Evolutionary conservation across 1,284 basidiomycete genomes (phyloP), one percentile per base, ranked within the genome.

Genomic region (Hypsizygus ulmarius): DNA sequence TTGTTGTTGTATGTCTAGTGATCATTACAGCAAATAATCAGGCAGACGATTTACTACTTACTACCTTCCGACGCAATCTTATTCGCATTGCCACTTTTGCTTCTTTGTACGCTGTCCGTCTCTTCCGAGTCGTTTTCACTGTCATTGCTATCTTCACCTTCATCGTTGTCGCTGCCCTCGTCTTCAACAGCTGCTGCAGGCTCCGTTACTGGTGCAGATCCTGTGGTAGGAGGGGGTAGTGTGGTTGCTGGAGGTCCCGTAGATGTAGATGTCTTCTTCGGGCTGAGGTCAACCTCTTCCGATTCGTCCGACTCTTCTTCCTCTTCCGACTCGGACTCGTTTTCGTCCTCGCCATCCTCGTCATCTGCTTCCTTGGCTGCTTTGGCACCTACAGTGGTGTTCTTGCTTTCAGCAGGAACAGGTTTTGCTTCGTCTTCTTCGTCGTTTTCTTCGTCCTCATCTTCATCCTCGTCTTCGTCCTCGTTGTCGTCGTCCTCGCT

Each of bases 401-500:
- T 21, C 32, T 33, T 38, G 15, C 36, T 35, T 19, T 36, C n/a
- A n/a, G n/a, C n/a, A n/a, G n/a, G n/a, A n/a, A n/a, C n/a, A n/a
- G 28, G 25, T 5, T 29, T n/a, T n/a, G n/a, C 39, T 21, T 46
- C 54, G 33, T 47, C 52, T 1, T 56, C 49, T n/a, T 57, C 55
- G 14, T 60, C 58, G 21, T 53, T 45, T 30, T 50, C 41, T 33
- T 38, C 30, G 2, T 59, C 57, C 21, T 51, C 51, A 27, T 49
- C 50, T 15, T 47, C 43, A 35, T 53, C 40, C 33, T 32, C 34
- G 33, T 45, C 50, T 5, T 59, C 56, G 10, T 51, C 55, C 15
- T 46, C 44, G 36, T 53, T 49, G 5, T 54, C 56, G n/a, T 53
- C 54, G 9, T 55, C 56, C 16, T 64, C 58, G 1, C 56, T 56